Percentiles rank a stretch among this genome's conserved stretches.
phyloP scores from a whole-genome alignment of 2,329 filamentous ascomycete species.

The Gaeumannomyces sp. region DNA sequence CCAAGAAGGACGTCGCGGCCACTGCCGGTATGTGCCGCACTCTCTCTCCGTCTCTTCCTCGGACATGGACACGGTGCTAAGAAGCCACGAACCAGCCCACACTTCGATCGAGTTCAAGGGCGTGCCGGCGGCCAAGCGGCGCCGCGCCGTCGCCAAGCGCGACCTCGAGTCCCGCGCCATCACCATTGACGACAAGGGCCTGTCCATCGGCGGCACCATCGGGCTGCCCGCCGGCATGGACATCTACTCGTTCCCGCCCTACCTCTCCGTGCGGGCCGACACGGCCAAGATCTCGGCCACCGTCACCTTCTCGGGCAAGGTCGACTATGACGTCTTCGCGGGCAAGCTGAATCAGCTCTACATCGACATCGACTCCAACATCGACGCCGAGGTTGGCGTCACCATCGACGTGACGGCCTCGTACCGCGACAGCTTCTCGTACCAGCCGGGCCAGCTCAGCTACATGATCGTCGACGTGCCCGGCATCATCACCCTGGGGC shows the following conservation, averaged over 20 bases:
- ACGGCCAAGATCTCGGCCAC: slow-evolving; percentile 27
- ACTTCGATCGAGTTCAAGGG: slow-evolving; percentile 12
- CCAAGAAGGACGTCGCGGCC: slow-evolving; percentile 25
- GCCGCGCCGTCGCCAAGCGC: slow-evolving; percentile 2
- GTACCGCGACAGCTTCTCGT: slow-evolving; percentile 28
- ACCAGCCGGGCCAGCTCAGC: slow-evolving; percentile 28
- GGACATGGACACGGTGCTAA: background rate
- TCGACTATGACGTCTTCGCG: slow-evolving; percentile 33
- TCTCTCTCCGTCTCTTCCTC: background rate
- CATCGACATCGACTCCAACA: slow-evolving; percentile 35
- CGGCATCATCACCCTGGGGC: slow-evolving; percentile 27
- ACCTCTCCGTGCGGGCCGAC: slow-evolving; percentile 29
- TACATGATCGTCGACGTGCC: slow-evolving; percentile 33
- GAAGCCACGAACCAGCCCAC: background rate
- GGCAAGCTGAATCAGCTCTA: slow-evolving; percentile 29
- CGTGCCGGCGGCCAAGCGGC: slow-evolving; percentile 6
- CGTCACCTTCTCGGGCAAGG: slow-evolving; percentile 34
- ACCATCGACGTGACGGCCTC: slow-evolving; percentile 27
- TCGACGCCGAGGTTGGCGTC: slow-evolving; percentile 30
- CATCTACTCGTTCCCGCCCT: slow-evolving; percentile 18
- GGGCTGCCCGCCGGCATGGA: slow-evolving; percentile 14
- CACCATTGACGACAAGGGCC: slow-evolving; percentile 10
- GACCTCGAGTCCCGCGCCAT: slow-evolving; percentile 3
- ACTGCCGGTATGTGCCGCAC: slow-evolving; percentile 28
- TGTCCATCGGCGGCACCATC: slow-evolving; percentile 31